Base-by-base conservation (phyloP, 768 basidiomycete species). In the Tulasnella sp. region DNA sequence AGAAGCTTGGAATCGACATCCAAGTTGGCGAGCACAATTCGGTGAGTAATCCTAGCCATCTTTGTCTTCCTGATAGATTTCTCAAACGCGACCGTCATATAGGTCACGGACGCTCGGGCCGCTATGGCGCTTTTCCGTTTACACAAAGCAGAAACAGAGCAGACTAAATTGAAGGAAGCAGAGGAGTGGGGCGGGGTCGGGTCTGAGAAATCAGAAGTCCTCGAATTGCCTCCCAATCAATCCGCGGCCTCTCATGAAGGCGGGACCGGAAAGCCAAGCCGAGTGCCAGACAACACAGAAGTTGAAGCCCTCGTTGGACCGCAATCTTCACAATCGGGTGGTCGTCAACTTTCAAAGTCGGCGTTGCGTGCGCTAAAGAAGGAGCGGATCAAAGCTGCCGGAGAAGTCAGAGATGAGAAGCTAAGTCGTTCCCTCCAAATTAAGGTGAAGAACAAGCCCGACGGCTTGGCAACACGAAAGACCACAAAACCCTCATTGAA, bases 41-140 rank as follows among this genome's bases (percentile, higher is more conserved):
- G 84, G 96, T 96, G 83, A 76, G 93, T 86, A 51, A 32, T 26
- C 16, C 35, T 46, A 72, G 57, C 46, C 29, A 13, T 9, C 39
- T 77, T 39, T 23, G 44, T 44, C 44, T 74, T 70, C 32, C 26
- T n/a, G 51, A 61, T 23, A 26, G 23, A 35, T 70, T 16, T 32
- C 79, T 67, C 51, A 61, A 32, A 78, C 70, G 35, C 39, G 0
- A 18, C 7, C 6, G 13, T 44, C 40, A 15, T 44, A 15, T 78
- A 98, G 96, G 91, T 98, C 5, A 93, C 90, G 23, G 96, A 99
- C 83, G 95, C 96, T 0, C 88, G 96, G 74, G 97, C 96, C 0
- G 93, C 96, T 0, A 98, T 99, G 95, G 96, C 95, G 0, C 86
- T 98, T 51, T 98, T 93, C 83, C 88, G 95, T 9, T 82, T 96